These are phyloP conservation scores for Aureobasidium sp. DNA, from an alignment of 2,329 filamentous ascomycete species.

Conservation along the genomic window DNA sequence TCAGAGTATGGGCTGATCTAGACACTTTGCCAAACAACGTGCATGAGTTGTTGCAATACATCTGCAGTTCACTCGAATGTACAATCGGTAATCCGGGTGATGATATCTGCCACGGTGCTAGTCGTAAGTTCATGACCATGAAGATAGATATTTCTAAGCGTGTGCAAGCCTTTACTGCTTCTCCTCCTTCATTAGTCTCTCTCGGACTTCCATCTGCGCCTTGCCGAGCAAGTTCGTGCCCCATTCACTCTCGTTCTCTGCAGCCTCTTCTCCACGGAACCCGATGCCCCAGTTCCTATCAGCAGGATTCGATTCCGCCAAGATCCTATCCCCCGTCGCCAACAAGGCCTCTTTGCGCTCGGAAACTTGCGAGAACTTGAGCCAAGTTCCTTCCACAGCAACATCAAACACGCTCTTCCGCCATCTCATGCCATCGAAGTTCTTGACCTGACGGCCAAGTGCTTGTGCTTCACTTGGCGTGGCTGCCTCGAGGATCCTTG, in stretches of 20 bases:
- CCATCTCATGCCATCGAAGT: conserved; percentile 27
- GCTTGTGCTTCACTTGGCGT: conserved; percentile 22
- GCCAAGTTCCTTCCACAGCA: conserved; percentile 27
- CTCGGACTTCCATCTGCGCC: conserved; percentile 28
- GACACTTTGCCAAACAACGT: no score
- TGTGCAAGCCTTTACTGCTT: neutral
- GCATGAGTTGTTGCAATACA: neutral
- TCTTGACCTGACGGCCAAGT: conserved; percentile 27
- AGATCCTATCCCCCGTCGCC: conserved; percentile 24
- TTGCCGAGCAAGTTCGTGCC: conserved; percentile 29
- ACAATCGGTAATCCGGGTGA: neutral
- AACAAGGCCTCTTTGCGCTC: conserved; percentile 23
- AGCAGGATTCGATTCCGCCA: conserved; percentile 30
- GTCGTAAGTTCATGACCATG: neutral
- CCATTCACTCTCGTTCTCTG: conserved; percentile 24
- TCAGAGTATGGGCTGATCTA: neutral
- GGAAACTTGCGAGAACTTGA: conserved; percentile 28
- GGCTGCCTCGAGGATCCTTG: conserved; percentile 21
- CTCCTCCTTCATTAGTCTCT: conserved; percentile 20
- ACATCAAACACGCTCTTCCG: conserved; percentile 20
- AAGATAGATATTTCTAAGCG: neutral
- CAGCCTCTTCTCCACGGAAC: conserved; percentile 26
- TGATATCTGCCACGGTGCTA: neutral
- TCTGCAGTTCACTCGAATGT: neutral
- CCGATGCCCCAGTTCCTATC: conserved; percentile 31